Evolutionary conservation across 768 basidiomycete species (phyloP).

Genomic region (Mycena olivaceomarginata): DNA sequence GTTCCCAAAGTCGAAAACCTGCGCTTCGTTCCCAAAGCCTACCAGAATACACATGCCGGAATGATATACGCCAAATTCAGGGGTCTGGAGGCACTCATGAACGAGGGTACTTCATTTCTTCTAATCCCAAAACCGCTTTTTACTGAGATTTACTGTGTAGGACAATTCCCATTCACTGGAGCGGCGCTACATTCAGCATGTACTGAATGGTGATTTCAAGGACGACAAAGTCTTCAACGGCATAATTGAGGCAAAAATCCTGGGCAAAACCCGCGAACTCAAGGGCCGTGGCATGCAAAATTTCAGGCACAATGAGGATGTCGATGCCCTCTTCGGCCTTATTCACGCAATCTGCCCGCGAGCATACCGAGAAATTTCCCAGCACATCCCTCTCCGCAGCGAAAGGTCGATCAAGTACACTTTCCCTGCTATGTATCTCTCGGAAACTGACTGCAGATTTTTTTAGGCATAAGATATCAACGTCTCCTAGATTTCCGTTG

Average conservation of each 20-base stretch:
- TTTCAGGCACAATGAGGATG: slow-evolving; percentile 47
- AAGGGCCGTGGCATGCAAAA: slow-evolving; percentile 49
- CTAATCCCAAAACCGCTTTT: too few relatives aligned
- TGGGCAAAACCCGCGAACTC: slow-evolving; percentile 36
- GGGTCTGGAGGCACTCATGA: slow-evolving; percentile 2
- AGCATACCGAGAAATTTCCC: slow-evolving; percentile 39
- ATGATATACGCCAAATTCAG: neutral
- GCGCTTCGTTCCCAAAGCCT: neutral
- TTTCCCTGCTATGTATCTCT: too few relatives aligned
- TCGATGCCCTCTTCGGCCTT: slow-evolving; percentile 45
- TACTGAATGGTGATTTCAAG: slow-evolving; percentile 46
- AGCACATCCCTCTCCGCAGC: slow-evolving; percentile 37
- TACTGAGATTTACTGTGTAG: neutral
- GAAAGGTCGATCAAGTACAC: slow-evolving; percentile 40
- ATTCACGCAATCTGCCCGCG: slow-evolving; percentile 41
- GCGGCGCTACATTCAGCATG: slow-evolving; percentile 32
- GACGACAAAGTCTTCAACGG: slow-evolving; percentile 46
- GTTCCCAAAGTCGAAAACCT: neutral
- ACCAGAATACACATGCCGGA: slow-evolving; percentile 11
- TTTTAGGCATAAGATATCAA: too few relatives aligned
- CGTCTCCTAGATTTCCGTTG: too few relatives aligned
- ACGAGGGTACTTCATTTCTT: slow-evolving; percentile 8
- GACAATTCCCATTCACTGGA: neutral
- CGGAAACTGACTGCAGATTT: too few relatives aligned
- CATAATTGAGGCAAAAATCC: slow-evolving; percentile 45